These are phyloP conservation scores for Erodium moschatum DNA, from an alignment of 441 rosid species.

Conservation along the genomic window DNA sequence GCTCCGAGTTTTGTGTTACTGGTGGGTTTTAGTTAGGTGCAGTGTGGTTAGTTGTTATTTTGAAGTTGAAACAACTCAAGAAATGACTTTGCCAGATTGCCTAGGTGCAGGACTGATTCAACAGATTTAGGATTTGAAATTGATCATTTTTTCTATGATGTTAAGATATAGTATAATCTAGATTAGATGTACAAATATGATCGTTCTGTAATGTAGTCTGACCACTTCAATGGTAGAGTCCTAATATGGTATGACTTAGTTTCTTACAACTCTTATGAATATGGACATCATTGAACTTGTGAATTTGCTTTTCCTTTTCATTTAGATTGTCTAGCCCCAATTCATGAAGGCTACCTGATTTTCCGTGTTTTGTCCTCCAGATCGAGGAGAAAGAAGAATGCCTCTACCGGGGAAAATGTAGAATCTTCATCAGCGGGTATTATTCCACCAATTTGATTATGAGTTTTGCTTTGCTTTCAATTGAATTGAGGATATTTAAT, in stretches of 20 bases:
- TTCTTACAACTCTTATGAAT: not conserved
- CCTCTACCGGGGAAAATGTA: not conserved
- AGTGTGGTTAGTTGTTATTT: too few relatives aligned
- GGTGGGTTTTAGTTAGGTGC: not conserved
- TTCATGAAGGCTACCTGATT: slow-evolving; percentile 7
- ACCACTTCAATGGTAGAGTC: not conserved
- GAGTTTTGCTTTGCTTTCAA: slow-evolving; percentile 1
- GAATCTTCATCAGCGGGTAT: not conserved
- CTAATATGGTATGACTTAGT: not conserved
- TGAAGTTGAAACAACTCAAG: too few relatives aligned
- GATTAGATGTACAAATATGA: not conserved
- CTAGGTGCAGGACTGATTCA: not conserved
- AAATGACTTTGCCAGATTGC: too few relatives aligned
- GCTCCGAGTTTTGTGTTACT: not conserved
- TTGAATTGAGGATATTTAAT: slow-evolving; percentile 18
- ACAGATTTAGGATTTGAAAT: not conserved
- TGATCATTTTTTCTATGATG: not conserved
- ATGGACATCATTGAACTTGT: not conserved
- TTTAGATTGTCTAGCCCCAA: not conserved
- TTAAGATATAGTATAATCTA: not conserved
- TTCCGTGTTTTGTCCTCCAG: not conserved
- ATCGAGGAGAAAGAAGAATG: too few relatives aligned
- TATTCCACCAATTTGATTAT: slow-evolving; percentile 10
- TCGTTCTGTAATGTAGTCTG: not conserved
- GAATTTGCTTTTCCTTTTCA: not conserved